Percentiles rank a stretch among this genome's conserved stretches.
Evolutionary conservation across 2,329 filamentous ascomycete genomes (phyloP).

Genomic region (Escovopsis sp.): DNA sequence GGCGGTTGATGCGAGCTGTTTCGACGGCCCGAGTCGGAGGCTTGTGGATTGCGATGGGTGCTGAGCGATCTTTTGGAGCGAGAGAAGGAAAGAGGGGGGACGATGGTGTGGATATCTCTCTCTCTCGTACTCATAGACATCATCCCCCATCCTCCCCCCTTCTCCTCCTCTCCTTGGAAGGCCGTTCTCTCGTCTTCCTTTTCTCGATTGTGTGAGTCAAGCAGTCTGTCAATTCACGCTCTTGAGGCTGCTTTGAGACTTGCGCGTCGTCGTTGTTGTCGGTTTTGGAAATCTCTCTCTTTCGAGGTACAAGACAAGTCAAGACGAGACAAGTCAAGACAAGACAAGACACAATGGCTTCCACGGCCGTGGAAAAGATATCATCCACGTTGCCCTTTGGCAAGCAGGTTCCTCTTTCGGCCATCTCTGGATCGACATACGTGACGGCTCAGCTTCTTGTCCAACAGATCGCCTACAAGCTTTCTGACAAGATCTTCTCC

Average conservation of each 20-base stretch:
- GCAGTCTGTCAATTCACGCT: not conserved
- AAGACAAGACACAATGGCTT: constrained; percentile 2
- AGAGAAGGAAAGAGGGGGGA: no score
- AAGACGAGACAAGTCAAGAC: no score
- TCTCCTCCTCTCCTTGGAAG: not conserved
- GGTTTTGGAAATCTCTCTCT: no score
- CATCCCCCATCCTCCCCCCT: constrained; percentile 5
- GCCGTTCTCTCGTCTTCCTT: constrained; percentile 3
- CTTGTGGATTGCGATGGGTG: no score
- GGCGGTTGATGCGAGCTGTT: no score
- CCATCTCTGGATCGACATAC: constrained; percentile 78
- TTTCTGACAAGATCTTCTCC: constrained; percentile 95
- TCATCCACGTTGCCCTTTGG: constrained; percentile 44
- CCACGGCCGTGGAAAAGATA: constrained; percentile 3
- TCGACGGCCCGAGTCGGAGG: no score
- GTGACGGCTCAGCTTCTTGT: constrained; percentile 84
- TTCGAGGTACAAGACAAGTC: not conserved
- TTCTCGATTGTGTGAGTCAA: not conserved
- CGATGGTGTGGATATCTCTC: constrained; percentile 1
- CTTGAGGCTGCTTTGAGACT: not conserved
- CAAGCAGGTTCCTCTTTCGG: constrained; percentile 36
- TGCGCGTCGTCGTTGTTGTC: not conserved
- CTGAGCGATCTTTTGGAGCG: no score
- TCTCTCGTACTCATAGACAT: constrained; percentile 1
- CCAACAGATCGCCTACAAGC: constrained; percentile 86